A percentile compares a stretch with the other conserved stretches of the same genome.
These are phyloP conservation scores for Phanerodontia chrysosporium DNA, from an alignment of 768 basidiomycete species.

Conservation along the genomic window DNA sequence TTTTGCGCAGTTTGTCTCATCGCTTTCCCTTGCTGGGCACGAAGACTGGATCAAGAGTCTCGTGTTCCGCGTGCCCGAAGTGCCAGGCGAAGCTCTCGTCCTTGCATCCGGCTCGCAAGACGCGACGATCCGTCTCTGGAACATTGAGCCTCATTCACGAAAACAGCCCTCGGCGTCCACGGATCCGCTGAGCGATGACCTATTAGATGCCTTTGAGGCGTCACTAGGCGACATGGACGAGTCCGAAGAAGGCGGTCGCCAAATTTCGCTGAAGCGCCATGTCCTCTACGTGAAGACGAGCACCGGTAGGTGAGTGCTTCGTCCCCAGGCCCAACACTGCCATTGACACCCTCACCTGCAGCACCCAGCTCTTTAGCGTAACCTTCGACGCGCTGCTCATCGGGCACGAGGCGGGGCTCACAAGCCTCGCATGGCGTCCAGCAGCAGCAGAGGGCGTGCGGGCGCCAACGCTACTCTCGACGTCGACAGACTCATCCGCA, in stretches of 20 bases:
- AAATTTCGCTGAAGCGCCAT: conserved; percentile 88
- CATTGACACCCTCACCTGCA: conserved; percentile 17
- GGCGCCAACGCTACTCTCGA: conserved; percentile 66
- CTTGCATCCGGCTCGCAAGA: conserved; percentile 97
- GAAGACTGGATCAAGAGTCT: conserved; percentile 94
- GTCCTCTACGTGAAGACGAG: conserved; percentile 59
- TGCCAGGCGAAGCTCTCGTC: conserved; percentile 40
- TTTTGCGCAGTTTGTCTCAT: conserved; percentile 49
- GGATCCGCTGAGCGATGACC: conserved; percentile 56
- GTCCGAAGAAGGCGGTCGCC: conserved; percentile 73
- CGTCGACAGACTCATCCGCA: conserved; percentile 91
- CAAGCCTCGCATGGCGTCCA: conserved; percentile 82
- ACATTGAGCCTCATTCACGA: conserved; percentile 50
- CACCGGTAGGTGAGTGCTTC: conserved; percentile 31
- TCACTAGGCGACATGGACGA: conserved; percentile 70
- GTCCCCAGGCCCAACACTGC: not conserved
- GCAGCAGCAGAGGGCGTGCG: not conserved
- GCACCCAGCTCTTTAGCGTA: conserved; percentile 59
- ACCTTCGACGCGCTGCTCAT: conserved; percentile 92
- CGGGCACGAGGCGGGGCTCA: conserved; percentile 94
- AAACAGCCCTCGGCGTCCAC: conserved; percentile 18
- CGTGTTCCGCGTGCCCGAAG: conserved; percentile 44
- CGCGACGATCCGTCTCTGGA: conserved; percentile 90
- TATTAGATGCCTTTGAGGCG: conserved; percentile 86
- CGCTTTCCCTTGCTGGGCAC: conserved; percentile 70